Conservation (phyloP, 2,329 filamentous ascomycete species). For the Lachnellula willkommii region DNA sequence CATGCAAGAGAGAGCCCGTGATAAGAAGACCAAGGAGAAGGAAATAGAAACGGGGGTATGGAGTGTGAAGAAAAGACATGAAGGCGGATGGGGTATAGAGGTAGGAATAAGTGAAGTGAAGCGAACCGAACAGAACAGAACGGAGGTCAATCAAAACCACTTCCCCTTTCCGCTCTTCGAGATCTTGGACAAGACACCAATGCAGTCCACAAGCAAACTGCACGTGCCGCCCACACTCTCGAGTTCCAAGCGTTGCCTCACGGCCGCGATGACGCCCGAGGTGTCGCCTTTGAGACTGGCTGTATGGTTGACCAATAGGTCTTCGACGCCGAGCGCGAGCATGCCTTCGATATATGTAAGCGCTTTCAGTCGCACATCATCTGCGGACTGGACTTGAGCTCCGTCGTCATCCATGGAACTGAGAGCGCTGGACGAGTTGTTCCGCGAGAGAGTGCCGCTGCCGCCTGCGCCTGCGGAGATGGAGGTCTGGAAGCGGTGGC, state of each 20-base stretch:
- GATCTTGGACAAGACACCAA: slow-evolving; percentile 47
- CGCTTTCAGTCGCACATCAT: slow-evolving; percentile 22
- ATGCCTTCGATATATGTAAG: slow-evolving; percentile 35
- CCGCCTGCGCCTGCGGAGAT: slow-evolving; percentile 11
- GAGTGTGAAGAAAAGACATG: neutral
- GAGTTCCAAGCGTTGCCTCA: slow-evolving; percentile 41
- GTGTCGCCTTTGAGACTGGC: slow-evolving; percentile 40
- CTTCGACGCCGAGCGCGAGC: slow-evolving; percentile 36
- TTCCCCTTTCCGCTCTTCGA: slow-evolving; percentile 41
- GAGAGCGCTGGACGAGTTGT: slow-evolving; percentile 11
- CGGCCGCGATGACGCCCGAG: slow-evolving; percentile 43
- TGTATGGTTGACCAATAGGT: slow-evolving; percentile 32
- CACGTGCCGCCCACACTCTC: slow-evolving; percentile 47
- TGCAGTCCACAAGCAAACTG: slow-evolving; percentile 48
- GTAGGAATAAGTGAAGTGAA: neutral
- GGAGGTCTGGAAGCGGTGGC: slow-evolving; percentile 31
- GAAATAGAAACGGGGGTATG: neutral
- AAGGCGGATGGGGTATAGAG: neutral
- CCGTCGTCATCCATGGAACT: slow-evolving; percentile 4
- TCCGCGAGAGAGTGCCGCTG: slow-evolving; percentile 11
- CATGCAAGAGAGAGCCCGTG: neutral
- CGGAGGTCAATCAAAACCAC: slow-evolving; percentile 35
- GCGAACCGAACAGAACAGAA: neutral
- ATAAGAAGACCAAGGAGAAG: neutral
- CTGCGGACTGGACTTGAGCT: slow-evolving; percentile 2